Base-by-base conservation (phyloP, 2,329 filamentous ascomycete species). In the Fusarium bulbicola region DNA sequence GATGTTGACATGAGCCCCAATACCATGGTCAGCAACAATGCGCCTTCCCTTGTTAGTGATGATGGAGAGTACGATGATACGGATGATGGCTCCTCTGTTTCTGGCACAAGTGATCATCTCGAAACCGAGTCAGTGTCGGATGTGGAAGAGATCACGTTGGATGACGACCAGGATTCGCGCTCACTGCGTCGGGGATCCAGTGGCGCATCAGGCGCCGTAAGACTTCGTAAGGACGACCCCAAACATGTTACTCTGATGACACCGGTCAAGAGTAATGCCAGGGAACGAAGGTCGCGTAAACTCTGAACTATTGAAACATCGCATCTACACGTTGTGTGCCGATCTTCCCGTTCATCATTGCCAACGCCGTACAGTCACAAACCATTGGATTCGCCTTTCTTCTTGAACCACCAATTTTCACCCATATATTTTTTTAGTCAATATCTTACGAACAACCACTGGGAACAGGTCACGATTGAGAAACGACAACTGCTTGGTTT, bases 41-140 rank as follows among this genome's bases (percentile, higher is more conserved):
- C 93, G 14, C 93, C 93, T 28, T 94, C 92, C 76, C 86, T 95
- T 54, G 92, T 95, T 78, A 94, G 92, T 81, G 93, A 95, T 81
- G 92, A 94, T 78, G 92, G 92, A 75, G 92, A 94, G 79, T 93
- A 92, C 77, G 92, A 93, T 74, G 91, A 92, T 62, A 93, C 91
- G 4, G 90, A 92, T 63, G 89, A 90, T 66, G 87, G 86, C 50
- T 92, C 89, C 8, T 87, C 87, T 7, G 84, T 86, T 47, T 91
- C 90, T 9, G 90, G 90, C 32, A 84, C 84, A 60, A 88, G 86
- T 63, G 88, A 90, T 54, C 85, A 83, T 63, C 80, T 88, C 42
- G 90, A 90, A 32, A 85, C 89, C n/a, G 89, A 89, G 66, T 86
- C 87, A 7, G 85, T 89, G 30, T 88, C 88, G 16, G 89, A 91